Evolutionary conservation across 1,139 yeast species (phyloP), one percentile per base, ranked within the genome.

Genomic region (Taphrina communis): DNA sequence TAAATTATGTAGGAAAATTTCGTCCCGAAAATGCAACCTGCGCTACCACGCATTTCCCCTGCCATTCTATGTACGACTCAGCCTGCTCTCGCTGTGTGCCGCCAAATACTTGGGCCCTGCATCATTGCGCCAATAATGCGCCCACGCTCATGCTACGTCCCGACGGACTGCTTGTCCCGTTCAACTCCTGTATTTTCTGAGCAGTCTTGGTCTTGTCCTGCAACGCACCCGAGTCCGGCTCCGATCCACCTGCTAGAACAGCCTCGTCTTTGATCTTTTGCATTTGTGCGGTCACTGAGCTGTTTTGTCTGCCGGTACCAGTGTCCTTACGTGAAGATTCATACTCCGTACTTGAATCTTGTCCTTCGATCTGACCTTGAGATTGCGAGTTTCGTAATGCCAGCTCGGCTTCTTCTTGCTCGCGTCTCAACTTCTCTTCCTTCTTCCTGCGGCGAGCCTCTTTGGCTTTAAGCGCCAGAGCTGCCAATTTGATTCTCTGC

Each of bases 81-180:
- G 31, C 31, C 4, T 25, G 31, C 31, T 4, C 2, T 25, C 2
- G 4, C 2, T 25, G 31, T 4, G 31, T 25, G 31, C 31, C 31
- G 31, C 31, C 31, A 4, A 25, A 4, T 25, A 25, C 31, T 25
- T 2, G 31, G 4, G 31, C 31, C 31, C 31, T 39, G 11, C 42
- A 14, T 38, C 42, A 35, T 39, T 56, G 17, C 36, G 39, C 53
- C n/a, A 58, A 21, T 14, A 58, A 44, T 58, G 62, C 62, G 8
- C 25, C 53, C 19, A 58, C 62, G 42, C 62, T 58, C 62, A 58
- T 58, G 62, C 62, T 58, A 14, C 62, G 51, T 14, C 62, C 62
- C 21, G 62, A 58, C 2, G 62, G 62, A 58, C 62, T 58, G 36
- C 38, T 56, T 41, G 48, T 39, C 9, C 60, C 53, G 2, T 21